Evolutionary conservation across 768 basidiomycete genomes (phyloP).

Genomic region (Tulasnella sp.): DNA sequence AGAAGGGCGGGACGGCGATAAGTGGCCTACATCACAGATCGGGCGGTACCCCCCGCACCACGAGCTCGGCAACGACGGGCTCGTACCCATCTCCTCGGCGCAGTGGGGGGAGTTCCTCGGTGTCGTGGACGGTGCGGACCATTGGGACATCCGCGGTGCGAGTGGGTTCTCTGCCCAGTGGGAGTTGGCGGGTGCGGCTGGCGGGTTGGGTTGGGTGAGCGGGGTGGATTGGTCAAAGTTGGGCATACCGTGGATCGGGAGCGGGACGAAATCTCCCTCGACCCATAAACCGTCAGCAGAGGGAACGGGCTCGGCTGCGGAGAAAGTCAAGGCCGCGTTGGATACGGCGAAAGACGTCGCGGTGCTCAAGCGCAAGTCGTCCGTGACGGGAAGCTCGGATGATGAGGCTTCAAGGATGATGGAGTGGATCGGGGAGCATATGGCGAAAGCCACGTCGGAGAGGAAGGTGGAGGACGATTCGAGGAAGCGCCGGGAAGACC

Average conservation of each 20-base stretch:
- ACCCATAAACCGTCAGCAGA: background rate
- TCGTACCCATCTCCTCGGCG: constrained; percentile 85
- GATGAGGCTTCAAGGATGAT: constrained; percentile 24
- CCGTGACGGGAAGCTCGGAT: background rate
- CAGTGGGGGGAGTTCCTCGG: constrained; percentile 96
- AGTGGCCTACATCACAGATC: background rate
- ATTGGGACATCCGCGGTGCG: constrained; percentile 92
- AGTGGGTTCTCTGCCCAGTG: constrained; percentile 36
- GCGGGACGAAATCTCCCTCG: constrained; percentile 21
- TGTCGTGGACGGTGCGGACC: constrained; percentile 78
- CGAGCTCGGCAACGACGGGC: constrained; percentile 77
- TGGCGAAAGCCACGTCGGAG: constrained; percentile 29
- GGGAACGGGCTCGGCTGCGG: background rate
- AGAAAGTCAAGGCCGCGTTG: background rate
- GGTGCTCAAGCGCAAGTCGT: background rate
- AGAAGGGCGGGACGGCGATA: background rate
- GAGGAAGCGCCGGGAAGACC: constrained; percentile 11
- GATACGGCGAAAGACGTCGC: background rate
- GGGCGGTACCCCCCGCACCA: constrained; percentile 14
- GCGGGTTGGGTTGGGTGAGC: background rate
- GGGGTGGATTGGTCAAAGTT: constrained; percentile 36
- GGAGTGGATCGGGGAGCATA: constrained; percentile 69
- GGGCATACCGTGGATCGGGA: constrained; percentile 36
- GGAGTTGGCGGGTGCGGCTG: constrained; percentile 19
- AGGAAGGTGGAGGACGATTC: constrained; percentile 8